These are phyloP conservation scores for Sutorius eximius DNA, from an alignment of 1,284 basidiomycete genomes.

Conservation along the genomic window DNA sequence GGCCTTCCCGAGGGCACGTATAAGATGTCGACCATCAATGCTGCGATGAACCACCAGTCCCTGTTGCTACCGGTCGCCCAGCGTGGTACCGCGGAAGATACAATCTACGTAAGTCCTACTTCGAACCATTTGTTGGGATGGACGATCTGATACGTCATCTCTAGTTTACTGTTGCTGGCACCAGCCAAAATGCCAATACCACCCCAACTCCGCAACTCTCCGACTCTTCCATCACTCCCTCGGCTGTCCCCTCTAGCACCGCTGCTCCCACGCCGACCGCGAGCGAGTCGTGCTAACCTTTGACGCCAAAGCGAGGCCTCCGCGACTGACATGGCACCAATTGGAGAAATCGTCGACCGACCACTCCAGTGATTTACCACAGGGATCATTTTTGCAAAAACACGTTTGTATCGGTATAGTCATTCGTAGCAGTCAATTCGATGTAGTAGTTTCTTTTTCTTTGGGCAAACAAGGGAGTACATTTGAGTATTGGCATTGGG, in stretches of 20 bases:
- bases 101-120: conserved; percentile 51
- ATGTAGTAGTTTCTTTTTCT: not conserved
- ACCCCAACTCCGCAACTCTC: conserved; percentile 10
- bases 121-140: not conserved
- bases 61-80: conserved; percentile 53
- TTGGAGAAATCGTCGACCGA: conserved; percentile 13
- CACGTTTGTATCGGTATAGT: conserved; percentile 12
- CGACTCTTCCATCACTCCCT: not conserved
- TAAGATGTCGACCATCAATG: conserved; percentile 51
- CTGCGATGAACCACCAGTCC: conserved; percentile 64
- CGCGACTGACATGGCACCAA: not conserved
- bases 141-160: conserved; percentile 4
- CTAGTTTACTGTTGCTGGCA: conserved; percentile 50
- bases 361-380: not conserved
- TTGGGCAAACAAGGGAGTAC: not conserved
- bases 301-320: not conserved
- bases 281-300: conserved; percentile 8
- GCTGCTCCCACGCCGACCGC: conserved; percentile 1
- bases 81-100: conserved; percentile 62
- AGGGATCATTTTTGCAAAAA: not conserved
- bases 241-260: not conserved
- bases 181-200: conserved; percentile 25
- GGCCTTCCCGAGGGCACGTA: conserved; percentile 62
- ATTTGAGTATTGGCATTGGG: too few species aligned
- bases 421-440: conserved; percentile 6